Evolutionary conservation across 306 rosid species (phyloP).

Genomic region (Luffa acutangula): DNA sequence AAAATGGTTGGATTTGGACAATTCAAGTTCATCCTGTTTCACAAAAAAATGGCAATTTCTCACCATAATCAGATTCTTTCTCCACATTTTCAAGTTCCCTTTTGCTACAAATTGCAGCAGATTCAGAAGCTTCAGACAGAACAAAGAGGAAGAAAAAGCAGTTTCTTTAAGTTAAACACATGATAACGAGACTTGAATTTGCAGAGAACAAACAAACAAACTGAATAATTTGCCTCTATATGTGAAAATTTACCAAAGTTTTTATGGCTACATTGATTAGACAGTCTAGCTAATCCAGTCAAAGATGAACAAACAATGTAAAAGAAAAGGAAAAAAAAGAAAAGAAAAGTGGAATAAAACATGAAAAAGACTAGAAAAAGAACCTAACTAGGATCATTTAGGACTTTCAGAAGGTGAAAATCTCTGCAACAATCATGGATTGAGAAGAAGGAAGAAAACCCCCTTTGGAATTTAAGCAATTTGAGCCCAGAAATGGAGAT

Average conservation of each 20-base stretch:
- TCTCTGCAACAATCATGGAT: background rate
- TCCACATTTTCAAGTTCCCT: background rate
- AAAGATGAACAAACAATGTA: background rate
- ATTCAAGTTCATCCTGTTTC: background rate
- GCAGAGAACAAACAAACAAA: background rate
- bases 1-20: background rate
- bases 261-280: conserved; percentile 4
- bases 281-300: conserved; percentile 8
- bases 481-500: background rate
- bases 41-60: background rate
- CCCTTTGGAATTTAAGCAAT: background rate
- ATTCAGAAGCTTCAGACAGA: background rate
- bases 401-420: background rate
- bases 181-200: background rate
- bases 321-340: background rate
- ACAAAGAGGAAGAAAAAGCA: background rate
- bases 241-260: background rate
- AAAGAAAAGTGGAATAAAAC: background rate
- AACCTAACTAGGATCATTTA: background rate
- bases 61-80: background rate
- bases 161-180: background rate
- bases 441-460: background rate
- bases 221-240: conserved; percentile 8
- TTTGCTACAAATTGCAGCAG: background rate
- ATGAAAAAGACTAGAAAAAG: background rate